A percentile compares a stretch with the other conserved stretches of the same genome.
Conservation (phyloP, 306 rosid genomes). For the Amphicarpaea edgeworthii region DNA sequence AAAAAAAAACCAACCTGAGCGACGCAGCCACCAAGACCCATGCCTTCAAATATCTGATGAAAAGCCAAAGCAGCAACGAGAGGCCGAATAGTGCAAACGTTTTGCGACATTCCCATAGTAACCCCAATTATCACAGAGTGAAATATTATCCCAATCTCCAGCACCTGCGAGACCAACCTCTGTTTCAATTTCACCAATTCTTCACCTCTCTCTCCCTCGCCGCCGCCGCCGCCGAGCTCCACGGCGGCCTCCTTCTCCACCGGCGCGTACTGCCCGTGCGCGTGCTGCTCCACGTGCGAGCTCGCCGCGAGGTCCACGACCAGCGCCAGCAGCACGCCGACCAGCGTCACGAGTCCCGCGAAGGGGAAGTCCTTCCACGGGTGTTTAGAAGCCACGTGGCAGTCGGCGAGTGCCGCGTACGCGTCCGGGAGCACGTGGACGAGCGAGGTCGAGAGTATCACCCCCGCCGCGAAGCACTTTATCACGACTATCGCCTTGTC, state of each 20-base stretch:
- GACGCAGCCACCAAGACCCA: slow-evolving; percentile 98
- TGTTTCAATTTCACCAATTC: slow-evolving; percentile 66
- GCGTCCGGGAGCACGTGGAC: slow-evolving; percentile 99
- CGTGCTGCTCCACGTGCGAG: slow-evolving; percentile 70
- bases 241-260: slow-evolving; percentile 54
- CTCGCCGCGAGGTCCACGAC: slow-evolving; percentile 80
- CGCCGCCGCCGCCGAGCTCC: slow-evolving; percentile 38
- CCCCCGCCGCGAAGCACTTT: slow-evolving; percentile 97
- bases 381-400: slow-evolving; percentile 78
- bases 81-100: slow-evolving; percentile 88
- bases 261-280: slow-evolving; percentile 63
- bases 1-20: slow-evolving; percentile 68
- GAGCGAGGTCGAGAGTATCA: slow-evolving; percentile 89
- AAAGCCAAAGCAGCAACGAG: slow-evolving; percentile 89
- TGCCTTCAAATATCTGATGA: slow-evolving; percentile 94
- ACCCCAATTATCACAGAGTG: slow-evolving; percentile 92
- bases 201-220: slow-evolving; percentile 49
- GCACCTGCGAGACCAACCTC: slow-evolving; percentile 82
- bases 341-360: slow-evolving; percentile 76
- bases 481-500: slow-evolving; percentile 69
- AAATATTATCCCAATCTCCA: slow-evolving; percentile 93
- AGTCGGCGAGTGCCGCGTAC: slow-evolving; percentile 80
- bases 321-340: slow-evolving; percentile 73
- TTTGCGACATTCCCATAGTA: slow-evolving; percentile 96
- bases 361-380: slow-evolving; percentile 96